Evolutionary conservation across 441 rosid genomes (phyloP).

Genomic region (Adansonia gregorii): DNA sequence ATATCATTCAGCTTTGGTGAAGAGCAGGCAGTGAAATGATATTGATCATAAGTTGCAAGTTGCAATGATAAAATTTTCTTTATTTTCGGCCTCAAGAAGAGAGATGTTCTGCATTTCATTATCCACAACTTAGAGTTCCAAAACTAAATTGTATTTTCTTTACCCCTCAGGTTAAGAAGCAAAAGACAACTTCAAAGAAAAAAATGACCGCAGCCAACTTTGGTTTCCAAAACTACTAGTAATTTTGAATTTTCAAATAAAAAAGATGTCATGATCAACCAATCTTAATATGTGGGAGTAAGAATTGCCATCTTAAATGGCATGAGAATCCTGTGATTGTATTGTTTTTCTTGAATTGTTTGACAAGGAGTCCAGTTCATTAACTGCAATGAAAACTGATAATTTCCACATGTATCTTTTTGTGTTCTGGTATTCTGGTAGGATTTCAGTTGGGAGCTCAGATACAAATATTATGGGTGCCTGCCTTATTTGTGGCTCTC

Average conservation of each 20-base stretch:
- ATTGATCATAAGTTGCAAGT: not conserved
- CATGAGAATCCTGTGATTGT: not conserved
- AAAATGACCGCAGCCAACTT: not conserved
- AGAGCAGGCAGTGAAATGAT: not conserved
- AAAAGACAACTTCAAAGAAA: not conserved
- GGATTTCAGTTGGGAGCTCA: slow-evolving; percentile 90
- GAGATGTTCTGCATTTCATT: not conserved
- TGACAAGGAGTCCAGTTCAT: slow-evolving; percentile 12
- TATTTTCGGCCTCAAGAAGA: not conserved
- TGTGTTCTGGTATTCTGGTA: slow-evolving; percentile 34
- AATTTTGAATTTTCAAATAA: not conserved
- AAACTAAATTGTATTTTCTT: not conserved
- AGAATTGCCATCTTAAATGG: not conserved
- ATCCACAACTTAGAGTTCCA: not conserved
- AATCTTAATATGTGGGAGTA: not conserved
- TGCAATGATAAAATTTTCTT: not conserved
- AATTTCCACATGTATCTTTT: slow-evolving; percentile 12
- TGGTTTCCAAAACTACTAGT: not conserved
- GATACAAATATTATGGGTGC: slow-evolving; percentile 55
- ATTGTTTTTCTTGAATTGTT: not conserved
- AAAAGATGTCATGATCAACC: not conserved
- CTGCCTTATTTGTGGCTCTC: slow-evolving; percentile 72
- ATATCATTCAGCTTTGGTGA: not conserved
- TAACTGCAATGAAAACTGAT: not conserved
- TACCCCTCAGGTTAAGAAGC: not conserved